Base-by-base conservation (phyloP, 2,329 filamentous ascomycete species). In the Beauveria medogensis region DNA sequence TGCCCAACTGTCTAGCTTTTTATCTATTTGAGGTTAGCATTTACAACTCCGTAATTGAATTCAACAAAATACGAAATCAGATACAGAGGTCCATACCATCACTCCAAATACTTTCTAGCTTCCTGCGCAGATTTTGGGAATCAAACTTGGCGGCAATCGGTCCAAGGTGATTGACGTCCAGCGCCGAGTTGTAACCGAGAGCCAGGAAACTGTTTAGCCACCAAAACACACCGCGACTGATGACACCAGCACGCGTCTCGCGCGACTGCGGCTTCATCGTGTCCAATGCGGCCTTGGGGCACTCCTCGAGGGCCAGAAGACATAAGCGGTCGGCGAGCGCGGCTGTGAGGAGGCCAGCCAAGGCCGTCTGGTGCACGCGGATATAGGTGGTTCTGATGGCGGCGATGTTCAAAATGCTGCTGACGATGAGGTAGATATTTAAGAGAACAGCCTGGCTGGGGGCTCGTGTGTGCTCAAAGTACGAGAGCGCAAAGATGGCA, bases 211-310 rank as follows among this genome's bases (percentile, higher is more conserved):
- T 20, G 30, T 74, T 74, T 14, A 75, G 57, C 73, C 73, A 75
- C 71, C 70, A 72, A 51, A 74, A 74, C 3, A 75, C 44, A 14
- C 68, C 71, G n/a, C 72, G 64, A 46, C 65, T 74, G 7, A 75
- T 63, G 10, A 73, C 53, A 0, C 73, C 73, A 0, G 69, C 70
- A 0, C 70, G 72, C 0, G 67, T 69, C 62, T 78, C 75, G 0
- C 64, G 58, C 20, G 68, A 56, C 43, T 65, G 63, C n/a, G 67
- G 48, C 6, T 65, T 66, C n/a, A 28, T 67, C 65, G 26, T 54
- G 58, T 8, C 37, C n/a, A 1, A 52, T 18, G 7, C 12, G 0
- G 59, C 48, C 52, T 76, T 76, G 0, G 70, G 67, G 0, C 63
- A 55, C 26, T 73, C 70, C 28, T 77, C 74, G 1, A 74, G 50